These are phyloP conservation scores for Amanita rimosa DNA, from an alignment of 768 basidiomycete species.

Conservation along the genomic window DNA sequence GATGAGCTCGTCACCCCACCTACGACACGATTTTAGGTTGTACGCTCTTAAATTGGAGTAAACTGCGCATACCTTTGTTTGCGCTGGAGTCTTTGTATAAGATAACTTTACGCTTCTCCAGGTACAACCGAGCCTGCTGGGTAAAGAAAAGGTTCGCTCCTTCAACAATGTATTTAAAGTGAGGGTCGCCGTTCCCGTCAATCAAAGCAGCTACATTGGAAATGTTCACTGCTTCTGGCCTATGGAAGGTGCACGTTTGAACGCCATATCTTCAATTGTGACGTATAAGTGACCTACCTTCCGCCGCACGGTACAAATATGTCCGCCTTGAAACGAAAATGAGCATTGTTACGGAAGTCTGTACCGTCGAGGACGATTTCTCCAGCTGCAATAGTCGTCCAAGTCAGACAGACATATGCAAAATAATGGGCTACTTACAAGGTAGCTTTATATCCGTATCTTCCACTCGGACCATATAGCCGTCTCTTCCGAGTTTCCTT, in stretches of 20 bases:
- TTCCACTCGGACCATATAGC: conserved; percentile 88
- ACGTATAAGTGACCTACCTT: conserved; percentile 31
- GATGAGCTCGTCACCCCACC: conserved; percentile 96
- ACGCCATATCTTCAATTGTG: neutral
- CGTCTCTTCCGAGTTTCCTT: conserved; percentile 83
- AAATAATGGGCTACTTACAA: conserved; percentile 39
- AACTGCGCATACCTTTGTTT: conserved; percentile 59
- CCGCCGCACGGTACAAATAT: conserved; percentile 97
- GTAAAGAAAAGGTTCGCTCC: conserved; percentile 97
- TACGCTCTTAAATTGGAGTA: too few species aligned
- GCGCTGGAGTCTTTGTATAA: conserved; percentile 93
- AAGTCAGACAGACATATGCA: neutral
- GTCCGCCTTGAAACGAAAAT: conserved; percentile 94
- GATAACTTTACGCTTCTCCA: conserved; percentile 91
- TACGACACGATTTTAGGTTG: conserved; percentile 13
- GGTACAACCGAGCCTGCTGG: conserved; percentile 84
- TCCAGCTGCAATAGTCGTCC: conserved; percentile 44
- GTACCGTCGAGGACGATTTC: conserved; percentile 91
- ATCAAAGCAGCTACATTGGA: conserved; percentile 86
- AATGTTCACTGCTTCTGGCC: conserved; percentile 93
- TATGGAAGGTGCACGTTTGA: conserved; percentile 15
- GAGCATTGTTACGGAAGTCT: conserved; percentile 92
- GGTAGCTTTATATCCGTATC: conserved; percentile 89
- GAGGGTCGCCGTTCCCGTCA: conserved; percentile 88
- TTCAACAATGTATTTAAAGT: conserved; percentile 96